Evolutionary conservation across 1,284 basidiomycete species (phyloP).

Genomic region (Sanghuangporus weigelae): DNA sequence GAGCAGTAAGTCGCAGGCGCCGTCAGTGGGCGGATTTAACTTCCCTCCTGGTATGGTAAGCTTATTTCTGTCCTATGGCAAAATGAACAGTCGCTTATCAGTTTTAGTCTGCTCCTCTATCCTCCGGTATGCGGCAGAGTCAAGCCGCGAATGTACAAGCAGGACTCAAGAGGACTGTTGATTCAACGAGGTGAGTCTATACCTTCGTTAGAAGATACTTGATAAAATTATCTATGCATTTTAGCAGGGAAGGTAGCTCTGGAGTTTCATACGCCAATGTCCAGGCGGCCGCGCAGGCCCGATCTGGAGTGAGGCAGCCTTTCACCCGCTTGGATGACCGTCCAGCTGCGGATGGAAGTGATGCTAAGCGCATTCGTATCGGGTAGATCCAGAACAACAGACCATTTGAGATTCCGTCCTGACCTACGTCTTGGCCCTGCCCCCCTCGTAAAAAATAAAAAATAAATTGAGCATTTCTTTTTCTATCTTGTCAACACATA

Average conservation of each 20-base stretch:
- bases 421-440: not conserved
- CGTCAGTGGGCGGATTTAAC: constrained; percentile 49
- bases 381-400: not conserved
- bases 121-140: constrained; percentile 8
- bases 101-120: not conserved
- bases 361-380: constrained; percentile 4
- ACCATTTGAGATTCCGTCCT: not conserved
- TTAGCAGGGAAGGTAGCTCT: not conserved
- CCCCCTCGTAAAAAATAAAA: no score
- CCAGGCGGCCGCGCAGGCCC: not conserved
- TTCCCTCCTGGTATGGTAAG: constrained; percentile 43
- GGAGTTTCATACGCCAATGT: not conserved
- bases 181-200: constrained; percentile 34
- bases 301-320: not conserved
- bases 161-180: constrained; percentile 34
- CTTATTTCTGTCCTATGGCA: not conserved
- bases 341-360: constrained; percentile 1
- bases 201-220: not conserved
- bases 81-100: not conserved
- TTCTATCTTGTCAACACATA: no score
- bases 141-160: constrained; percentile 20
- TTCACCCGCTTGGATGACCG: constrained; percentile 1
- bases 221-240: not conserved
- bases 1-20: constrained; percentile 27
- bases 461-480: not conserved